Conservation (phyloP, 495 filamentous ascomycete genomes). For the Daldinia concentrica region DNA sequence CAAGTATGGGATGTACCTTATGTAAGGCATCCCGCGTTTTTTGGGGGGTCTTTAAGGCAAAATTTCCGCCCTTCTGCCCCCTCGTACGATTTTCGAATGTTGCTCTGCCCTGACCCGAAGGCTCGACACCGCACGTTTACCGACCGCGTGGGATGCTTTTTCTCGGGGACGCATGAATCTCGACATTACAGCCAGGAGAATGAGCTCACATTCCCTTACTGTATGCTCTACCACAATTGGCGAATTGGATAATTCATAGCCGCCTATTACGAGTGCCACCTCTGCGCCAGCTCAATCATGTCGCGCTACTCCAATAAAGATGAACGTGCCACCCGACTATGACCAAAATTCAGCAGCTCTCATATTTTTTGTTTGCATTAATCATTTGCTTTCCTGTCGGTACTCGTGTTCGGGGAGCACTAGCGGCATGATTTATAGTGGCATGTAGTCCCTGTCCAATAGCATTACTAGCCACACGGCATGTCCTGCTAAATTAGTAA, state of each 20-base stretch:
- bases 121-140: neutral
- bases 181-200: neutral
- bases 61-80: neutral
- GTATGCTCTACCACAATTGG: neutral
- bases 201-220: neutral
- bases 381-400: slow-evolving; percentile 3
- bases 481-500: slow-evolving; percentile 24
- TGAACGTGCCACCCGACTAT: neutral
- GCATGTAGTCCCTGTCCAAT: slow-evolving; percentile 11
- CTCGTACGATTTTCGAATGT: slow-evolving; percentile 9
- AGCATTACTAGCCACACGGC: neutral
- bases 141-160: neutral
- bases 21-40: neutral
- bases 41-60: neutral
- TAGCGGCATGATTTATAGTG: neutral
- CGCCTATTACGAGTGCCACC: neutral
- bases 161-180: neutral
- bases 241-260: neutral
- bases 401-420: neutral
- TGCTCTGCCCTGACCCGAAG: neutral
- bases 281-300: neutral
- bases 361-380: neutral
- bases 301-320: neutral
- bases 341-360: neutral
- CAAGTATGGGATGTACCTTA: neutral